Conservation (phyloP, 2,329 filamentous ascomycete genomes). For the Stemphylium lycopersici region DNA sequence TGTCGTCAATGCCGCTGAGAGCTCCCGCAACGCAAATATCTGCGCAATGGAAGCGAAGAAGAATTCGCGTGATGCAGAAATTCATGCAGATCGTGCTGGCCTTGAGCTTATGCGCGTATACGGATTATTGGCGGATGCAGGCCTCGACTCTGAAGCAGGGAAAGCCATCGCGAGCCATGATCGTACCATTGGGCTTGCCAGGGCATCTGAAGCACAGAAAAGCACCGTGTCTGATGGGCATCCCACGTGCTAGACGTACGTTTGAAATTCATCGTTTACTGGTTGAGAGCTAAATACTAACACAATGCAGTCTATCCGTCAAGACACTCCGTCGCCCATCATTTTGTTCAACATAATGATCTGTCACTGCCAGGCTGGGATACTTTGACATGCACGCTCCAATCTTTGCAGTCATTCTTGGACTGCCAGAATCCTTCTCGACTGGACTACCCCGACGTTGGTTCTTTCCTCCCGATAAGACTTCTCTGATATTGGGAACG, state of each 20-base stretch:
- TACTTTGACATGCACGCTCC: too few species aligned
- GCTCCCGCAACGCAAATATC: constrained; percentile 25
- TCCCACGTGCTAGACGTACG: too few species aligned
- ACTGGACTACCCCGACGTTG: too few species aligned
- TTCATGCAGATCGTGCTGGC: constrained; percentile 17
- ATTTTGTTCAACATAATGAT: too few species aligned
- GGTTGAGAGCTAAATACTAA: too few species aligned
- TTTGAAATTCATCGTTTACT: too few species aligned
- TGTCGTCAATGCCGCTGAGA: constrained; percentile 26
- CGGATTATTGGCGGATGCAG: constrained; percentile 12
- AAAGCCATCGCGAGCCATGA: constrained; percentile 9
- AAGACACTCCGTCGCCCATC: too few species aligned
- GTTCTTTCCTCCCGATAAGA: background rate
- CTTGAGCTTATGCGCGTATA: constrained; percentile 17
- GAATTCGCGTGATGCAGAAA: constrained; percentile 30
- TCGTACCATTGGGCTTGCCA: background rate
- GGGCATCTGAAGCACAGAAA: background rate
- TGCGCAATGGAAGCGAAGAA: constrained; percentile 25
- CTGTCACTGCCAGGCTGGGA: too few species aligned
- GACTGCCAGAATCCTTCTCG: too few species aligned
- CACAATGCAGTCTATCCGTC: too few species aligned
- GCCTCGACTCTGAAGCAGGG: constrained; percentile 19
- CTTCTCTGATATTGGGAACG: background rate
- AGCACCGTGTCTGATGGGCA: background rate
- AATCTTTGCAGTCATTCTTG: too few species aligned